These are phyloP conservation scores for Thelonectria blattea DNA, from an alignment of 2,329 filamentous ascomycete genomes.

Conservation along the genomic window DNA sequence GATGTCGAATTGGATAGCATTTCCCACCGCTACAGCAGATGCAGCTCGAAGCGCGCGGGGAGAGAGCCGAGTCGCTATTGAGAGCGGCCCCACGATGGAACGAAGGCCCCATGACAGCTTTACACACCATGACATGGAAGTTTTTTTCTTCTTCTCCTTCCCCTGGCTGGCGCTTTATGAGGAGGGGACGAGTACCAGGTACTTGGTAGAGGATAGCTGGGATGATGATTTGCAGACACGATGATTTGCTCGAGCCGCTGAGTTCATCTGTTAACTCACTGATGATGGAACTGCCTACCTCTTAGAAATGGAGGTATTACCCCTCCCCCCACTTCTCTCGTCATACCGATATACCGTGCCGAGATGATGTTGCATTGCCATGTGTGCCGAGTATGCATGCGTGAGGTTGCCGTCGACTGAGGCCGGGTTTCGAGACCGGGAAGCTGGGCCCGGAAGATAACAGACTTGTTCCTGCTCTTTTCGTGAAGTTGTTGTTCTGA, in stretches of 20 bases:
- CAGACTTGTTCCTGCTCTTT: not conserved
- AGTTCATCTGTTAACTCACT: no score
- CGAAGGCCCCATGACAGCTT: conserved; percentile 16
- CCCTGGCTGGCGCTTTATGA: no score
- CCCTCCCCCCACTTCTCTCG: not conserved
- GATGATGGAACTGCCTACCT: not conserved
- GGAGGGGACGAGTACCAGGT: conserved; percentile 1
- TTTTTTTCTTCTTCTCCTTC: not conserved
- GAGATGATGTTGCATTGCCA: not conserved
- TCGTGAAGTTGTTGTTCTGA: no score
- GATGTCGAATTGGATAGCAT: conserved; percentile 10
- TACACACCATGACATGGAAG: conserved; percentile 14
- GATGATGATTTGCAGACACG: not conserved
- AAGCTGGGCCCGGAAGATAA: not conserved
- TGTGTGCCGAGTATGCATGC: not conserved
- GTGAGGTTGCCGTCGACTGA: not conserved
- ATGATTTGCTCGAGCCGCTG: not conserved
- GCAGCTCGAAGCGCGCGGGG: conserved; percentile 9
- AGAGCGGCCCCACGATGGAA: conserved; percentile 10
- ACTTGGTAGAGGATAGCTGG: not conserved
- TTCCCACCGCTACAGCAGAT: not conserved
- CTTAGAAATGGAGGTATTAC: no score
- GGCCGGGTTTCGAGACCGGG: not conserved
- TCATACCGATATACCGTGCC: not conserved
- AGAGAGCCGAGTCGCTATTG: conserved; percentile 19